Conservation (phyloP, 495 filamentous ascomycete species). For the Penicillium riverlandense region DNA sequence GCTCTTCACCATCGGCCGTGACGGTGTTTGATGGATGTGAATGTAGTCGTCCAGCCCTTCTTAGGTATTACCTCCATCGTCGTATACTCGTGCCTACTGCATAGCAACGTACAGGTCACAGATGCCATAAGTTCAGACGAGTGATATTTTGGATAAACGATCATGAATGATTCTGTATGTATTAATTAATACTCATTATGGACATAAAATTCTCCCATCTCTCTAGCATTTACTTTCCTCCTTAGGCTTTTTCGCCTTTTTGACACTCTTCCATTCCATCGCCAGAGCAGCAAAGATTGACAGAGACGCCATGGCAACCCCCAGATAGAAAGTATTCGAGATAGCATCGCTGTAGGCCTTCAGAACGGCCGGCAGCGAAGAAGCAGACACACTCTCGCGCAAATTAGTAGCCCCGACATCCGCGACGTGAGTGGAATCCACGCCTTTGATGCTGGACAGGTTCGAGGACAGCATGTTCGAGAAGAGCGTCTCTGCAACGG, state of each 20-base stretch:
- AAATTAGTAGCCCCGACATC: constrained; percentile 11
- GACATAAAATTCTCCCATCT: neutral
- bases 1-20: too few relatives aligned
- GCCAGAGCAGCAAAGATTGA: constrained; percentile 42
- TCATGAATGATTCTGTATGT: too few relatives aligned
- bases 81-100: too few relatives aligned
- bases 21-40: too few relatives aligned
- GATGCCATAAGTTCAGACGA: too few relatives aligned
- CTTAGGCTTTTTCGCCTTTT: constrained; percentile 18
- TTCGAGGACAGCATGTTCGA: constrained; percentile 41
- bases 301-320: constrained; percentile 45
- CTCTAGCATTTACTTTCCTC: neutral
- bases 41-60: too few relatives aligned
- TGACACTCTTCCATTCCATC: constrained; percentile 59
- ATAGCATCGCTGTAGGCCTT: constrained; percentile 53
- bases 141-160: too few relatives aligned
- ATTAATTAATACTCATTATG: too few relatives aligned
- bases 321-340: constrained; percentile 43
- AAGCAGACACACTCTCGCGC: constrained; percentile 27
- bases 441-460: constrained; percentile 32
- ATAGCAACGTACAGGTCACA: too few relatives aligned
- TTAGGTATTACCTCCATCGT: too few relatives aligned
- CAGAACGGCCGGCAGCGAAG: constrained; percentile 34
- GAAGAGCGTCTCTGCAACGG: constrained; percentile 52
- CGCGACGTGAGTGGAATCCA: constrained; percentile 29